Evolutionary conservation across 257 asterid genomes (phyloP).

Genomic region (Paulownia fortunei): DNA sequence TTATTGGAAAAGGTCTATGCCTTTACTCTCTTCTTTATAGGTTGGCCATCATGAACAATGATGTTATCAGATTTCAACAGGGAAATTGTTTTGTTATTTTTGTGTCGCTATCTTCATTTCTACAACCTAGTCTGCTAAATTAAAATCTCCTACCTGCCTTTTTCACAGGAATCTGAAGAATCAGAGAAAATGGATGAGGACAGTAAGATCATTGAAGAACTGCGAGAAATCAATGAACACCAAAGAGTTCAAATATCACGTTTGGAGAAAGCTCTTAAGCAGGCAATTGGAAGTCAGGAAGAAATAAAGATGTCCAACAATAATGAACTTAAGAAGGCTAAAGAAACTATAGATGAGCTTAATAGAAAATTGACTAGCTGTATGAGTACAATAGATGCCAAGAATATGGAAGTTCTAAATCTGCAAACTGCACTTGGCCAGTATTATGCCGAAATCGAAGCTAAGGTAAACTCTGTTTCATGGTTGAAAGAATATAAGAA

Average conservation of each 20-base stretch:
- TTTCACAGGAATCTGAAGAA: conserved; percentile 89
- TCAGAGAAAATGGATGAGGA: conserved; percentile 99
- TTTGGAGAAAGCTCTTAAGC: conserved; percentile 78
- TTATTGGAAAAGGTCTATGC: conserved; percentile 83
- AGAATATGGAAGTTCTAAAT: conserved; percentile 88
- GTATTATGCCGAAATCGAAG: conserved; percentile 98
- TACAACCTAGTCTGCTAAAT: conserved; percentile 20
- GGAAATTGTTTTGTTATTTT: conserved; percentile 13
- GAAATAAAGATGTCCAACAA: conserved; percentile 66
- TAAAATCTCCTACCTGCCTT: conserved; percentile 28
- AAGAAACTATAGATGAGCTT: conserved; percentile 74
- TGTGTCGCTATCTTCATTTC: conserved; percentile 10
- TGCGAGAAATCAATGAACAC: conserved; percentile 72
- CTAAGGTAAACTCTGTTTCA: conserved; percentile 61
- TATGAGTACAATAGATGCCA: conserved; percentile 74
- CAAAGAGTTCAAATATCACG: conserved; percentile 75
- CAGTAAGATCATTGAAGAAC: conserved; percentile 84
- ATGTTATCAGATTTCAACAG: conserved; percentile 14
- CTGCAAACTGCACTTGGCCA: conserved; percentile 99
- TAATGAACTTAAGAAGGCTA: conserved; percentile 69
- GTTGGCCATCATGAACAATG: conserved; percentile 31
- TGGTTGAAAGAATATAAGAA: conserved; percentile 30
- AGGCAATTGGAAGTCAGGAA: conserved; percentile 68
- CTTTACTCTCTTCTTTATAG: conserved; percentile 13
- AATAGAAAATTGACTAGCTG: conserved; percentile 72